Evolutionary conservation across 2,329 filamentous ascomycete species (phyloP).

Genomic region (Aspergillus unguis): DNA sequence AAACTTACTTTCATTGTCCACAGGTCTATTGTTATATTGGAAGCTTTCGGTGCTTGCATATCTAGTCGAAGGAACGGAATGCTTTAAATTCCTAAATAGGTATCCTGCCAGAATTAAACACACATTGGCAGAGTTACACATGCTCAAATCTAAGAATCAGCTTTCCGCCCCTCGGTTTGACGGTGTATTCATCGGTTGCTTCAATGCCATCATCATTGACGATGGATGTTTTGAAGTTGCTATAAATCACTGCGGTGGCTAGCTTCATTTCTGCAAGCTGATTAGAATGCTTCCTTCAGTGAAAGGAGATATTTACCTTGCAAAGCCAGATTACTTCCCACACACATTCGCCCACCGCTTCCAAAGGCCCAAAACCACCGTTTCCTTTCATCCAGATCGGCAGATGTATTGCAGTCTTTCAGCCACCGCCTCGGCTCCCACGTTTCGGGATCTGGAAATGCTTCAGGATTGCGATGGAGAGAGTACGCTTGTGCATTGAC

Average conservation of each 20-base stretch:
- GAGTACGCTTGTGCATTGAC: conserved; percentile 52
- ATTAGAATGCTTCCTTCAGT: conserved; percentile 3
- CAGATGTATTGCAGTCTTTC: conserved; percentile 32
- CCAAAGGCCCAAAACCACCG: conserved; percentile 54
- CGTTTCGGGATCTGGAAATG: conserved; percentile 48
- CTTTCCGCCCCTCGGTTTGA: conserved; percentile 56
- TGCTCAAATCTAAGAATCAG: conserved; percentile 56
- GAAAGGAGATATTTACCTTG: conserved; percentile 35
- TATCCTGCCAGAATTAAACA: too few relatives aligned
- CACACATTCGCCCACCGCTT: conserved; percentile 50
- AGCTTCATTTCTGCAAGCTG: conserved; percentile 64
- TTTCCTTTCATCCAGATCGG: conserved; percentile 42
- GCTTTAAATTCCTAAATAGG: too few relatives aligned
- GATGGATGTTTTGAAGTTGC: conserved; percentile 60
- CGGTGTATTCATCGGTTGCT: conserved; percentile 63
- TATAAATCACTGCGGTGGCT: conserved; percentile 66
- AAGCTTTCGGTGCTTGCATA: background rate
- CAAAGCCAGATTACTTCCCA: conserved; percentile 48
- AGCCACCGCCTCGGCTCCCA: conserved; percentile 52
- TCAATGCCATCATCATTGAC: conserved; percentile 64
- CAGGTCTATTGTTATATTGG: background rate
- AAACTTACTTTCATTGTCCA: background rate
- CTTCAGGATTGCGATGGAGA: conserved; percentile 48
- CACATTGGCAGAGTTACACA: conserved; percentile 11
- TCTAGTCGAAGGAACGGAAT: background rate